Percentiles rank a stretch among this genome's conserved stretches.
Evolutionary conservation across 495 filamentous ascomycete genomes (phyloP).

Genomic region (Penicillium goetzii): DNA sequence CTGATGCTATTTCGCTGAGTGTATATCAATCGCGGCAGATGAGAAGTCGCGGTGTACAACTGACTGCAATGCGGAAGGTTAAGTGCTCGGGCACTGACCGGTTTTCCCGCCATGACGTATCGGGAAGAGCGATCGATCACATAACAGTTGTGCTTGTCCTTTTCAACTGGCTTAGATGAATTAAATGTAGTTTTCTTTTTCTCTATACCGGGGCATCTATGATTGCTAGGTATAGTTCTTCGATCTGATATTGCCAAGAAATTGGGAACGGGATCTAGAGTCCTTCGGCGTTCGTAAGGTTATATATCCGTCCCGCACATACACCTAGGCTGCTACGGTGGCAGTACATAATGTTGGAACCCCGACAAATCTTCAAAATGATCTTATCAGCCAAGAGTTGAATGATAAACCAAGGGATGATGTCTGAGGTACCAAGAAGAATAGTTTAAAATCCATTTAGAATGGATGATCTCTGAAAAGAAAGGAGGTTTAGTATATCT

Average conservation of each 20-base stretch:
- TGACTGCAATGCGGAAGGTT: background rate
- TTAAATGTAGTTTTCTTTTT: background rate
- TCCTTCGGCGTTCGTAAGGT: background rate
- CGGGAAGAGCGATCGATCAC: conserved; percentile 3
- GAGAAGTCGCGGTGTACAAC: conserved; percentile 1
- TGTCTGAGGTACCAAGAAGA: too few species aligned
- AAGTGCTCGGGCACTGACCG: conserved; percentile 1
- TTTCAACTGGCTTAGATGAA: background rate
- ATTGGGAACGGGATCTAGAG: background rate
- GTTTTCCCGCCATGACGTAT: conserved; percentile 12
- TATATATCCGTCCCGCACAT: background rate
- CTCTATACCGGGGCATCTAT: background rate
- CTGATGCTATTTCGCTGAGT: too few species aligned
- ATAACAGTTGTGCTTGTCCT: background rate
- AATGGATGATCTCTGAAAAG: too few species aligned
- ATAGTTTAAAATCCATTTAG: too few species aligned
- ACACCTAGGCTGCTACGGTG: too few species aligned
- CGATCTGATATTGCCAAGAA: conserved; percentile 1
- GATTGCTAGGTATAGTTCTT: background rate
- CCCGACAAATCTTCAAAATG: too few species aligned
- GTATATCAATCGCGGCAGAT: background rate
- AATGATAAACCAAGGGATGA: too few species aligned
- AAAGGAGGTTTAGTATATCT: too few species aligned
- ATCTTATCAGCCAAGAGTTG: too few species aligned
- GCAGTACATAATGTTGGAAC: background rate